A percentile compares a stretch with the other conserved stretches of the same genome.
Evolutionary conservation across 345 rosid species (phyloP).

Genomic region (Melastoma malabathricum): DNA sequence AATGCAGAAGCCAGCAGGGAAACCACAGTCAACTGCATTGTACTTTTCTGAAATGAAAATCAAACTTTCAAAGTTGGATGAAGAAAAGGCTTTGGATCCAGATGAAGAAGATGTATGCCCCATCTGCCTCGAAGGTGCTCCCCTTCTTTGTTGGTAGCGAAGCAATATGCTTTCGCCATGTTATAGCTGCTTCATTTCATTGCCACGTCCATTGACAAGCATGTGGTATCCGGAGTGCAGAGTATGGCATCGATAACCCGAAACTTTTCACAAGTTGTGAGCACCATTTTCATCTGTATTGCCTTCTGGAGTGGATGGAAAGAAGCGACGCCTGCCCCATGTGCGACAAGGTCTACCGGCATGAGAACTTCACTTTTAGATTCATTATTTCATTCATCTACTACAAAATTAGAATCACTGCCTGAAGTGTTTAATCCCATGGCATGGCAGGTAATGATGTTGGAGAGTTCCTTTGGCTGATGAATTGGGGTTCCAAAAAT

Average conservation of each 20-base stretch:
- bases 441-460: conserved; percentile 19
- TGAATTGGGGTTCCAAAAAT: conserved; percentile 1
- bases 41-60: conserved; percentile 36
- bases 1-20: conserved; percentile 34
- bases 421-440: no score
- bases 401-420: no score
- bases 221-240: conserved; percentile 29
- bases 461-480: conserved; percentile 17
- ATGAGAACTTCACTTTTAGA: no score
- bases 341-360: conserved; percentile 54
- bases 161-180: neutral
- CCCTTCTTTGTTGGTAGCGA: neutral
- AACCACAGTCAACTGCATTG: conserved; percentile 28
- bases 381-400: no score
- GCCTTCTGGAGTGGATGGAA: conserved; percentile 92
- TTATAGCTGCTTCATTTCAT: neutral
- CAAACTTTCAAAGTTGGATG: conserved; percentile 27
- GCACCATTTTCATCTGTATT: conserved; percentile 77
- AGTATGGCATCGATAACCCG: conserved; percentile 69
- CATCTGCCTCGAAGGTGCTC: conserved; percentile 75
- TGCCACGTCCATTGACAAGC: neutral
- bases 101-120: conserved; percentile 87
- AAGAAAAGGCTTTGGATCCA: conserved; percentile 7
- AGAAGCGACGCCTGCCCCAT: conserved; percentile 81
- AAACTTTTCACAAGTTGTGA: conserved; percentile 62